phyloP scores from a whole-genome alignment of 2,329 filamentous ascomycete genomes.

The Scedosporium apiospermum region DNA sequence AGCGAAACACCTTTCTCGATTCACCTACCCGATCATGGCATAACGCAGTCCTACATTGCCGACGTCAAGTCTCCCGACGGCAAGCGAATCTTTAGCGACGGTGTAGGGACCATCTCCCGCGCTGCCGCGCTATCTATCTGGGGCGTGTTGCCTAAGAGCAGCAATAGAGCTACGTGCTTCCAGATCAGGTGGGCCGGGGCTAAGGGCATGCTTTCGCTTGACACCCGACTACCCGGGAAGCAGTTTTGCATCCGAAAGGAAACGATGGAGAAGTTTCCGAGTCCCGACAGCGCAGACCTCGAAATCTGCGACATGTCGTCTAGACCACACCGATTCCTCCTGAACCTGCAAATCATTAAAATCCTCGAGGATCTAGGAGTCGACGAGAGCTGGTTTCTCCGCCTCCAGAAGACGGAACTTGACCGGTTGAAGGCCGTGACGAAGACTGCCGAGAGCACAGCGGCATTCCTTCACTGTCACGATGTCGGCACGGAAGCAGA shows the following conservation, averaged over 20 bases:
- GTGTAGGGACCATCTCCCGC: conserved; percentile 63
- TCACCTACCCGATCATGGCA: conserved; percentile 27
- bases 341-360: conserved; percentile 78
- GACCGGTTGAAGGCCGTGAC: conserved; percentile 50
- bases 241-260: conserved; percentile 50
- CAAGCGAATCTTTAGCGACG: conserved; percentile 63
- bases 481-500: conserved; percentile 50
- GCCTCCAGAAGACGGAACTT: conserved; percentile 55
- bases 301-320: conserved; percentile 65
- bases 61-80: conserved; percentile 43
- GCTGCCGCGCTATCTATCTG: conserved; percentile 52
- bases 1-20: conserved; percentile 64
- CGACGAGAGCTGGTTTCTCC: conserved; percentile 46
- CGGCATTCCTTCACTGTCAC: conserved; percentile 54
- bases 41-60: conserved; percentile 23
- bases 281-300: conserved; percentile 42
- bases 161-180: conserved; percentile 51
- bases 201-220: conserved; percentile 71
- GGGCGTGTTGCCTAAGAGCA: conserved; percentile 36
- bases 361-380: conserved; percentile 73
- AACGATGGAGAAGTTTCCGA: conserved; percentile 75
- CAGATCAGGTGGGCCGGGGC: conserved; percentile 67
- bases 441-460: conserved; percentile 48
- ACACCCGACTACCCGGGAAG: conserved; percentile 48
- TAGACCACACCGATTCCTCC: conserved; percentile 55